Evolutionary conservation across 1,139 yeast species (phyloP), one percentile per base, ranked within the genome.

Genomic region (Nakaseomyces uthaithaninus): DNA sequence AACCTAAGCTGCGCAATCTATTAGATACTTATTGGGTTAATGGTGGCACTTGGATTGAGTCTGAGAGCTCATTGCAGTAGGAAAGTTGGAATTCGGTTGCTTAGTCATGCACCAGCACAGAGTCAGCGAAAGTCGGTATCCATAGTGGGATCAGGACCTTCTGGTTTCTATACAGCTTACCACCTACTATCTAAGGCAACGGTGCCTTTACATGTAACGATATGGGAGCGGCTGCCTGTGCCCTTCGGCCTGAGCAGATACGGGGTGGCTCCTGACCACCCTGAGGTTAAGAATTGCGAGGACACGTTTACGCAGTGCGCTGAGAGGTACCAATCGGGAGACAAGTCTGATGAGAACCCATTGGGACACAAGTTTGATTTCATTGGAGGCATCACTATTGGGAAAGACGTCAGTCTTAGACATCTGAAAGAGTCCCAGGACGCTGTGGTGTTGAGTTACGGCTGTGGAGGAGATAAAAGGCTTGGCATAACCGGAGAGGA

Each of bases 241-340:
- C 98, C 98, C 0, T 91, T 74, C 63, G 99, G 99, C 0, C 67
- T 91, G 27, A 79, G 91, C 37, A 64, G 99, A 33, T 89, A 76
- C 57, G 99, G 99, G 1, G 97, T 91, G n/a, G 97, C 98, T 0
- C 99, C 99, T 1, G 99, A 91, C 63, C 98, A 91, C 60, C 95
- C 96, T 0, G 98, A 91, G 55, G 97, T 91, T 27, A 91, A 91
- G 59, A 79, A 78, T 47, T 82, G 93, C 54, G 87, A 86, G 59
- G 93, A 83, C 18, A 80, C 87, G 42, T 79, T 93, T 57, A 71
- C 71, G 5, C 77, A 78, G 44, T 72, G 82, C 22, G 81, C 81
- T 55, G 48, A 54, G 19, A 66, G 59, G 28, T 47, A 44, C 25
- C 5, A 4, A 2, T n/a, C 10, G 9, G 35, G 35, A 4, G 18